Evolutionary conservation across 257 asterid genomes (phyloP).

Genomic region (Solanum infundibuliforme): DNA sequence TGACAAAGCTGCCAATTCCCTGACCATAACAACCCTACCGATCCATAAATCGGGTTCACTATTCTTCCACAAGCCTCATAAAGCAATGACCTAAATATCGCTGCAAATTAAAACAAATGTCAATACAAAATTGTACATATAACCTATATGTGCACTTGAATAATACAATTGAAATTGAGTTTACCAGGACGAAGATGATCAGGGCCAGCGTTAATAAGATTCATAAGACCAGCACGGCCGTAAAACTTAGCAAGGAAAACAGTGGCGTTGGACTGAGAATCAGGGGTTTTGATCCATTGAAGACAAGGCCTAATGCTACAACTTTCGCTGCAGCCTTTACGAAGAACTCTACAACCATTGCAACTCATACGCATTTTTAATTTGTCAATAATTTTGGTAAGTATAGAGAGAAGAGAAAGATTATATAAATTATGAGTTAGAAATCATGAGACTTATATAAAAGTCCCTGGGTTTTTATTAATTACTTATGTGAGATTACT

Average conservation of each 20-base stretch:
- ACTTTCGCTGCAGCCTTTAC: slow-evolving; percentile 72
- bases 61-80: slow-evolving; percentile 89
- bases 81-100: slow-evolving; percentile 55
- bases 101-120: slow-evolving; percentile 19
- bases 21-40: slow-evolving; percentile 73
- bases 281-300: slow-evolving; percentile 59
- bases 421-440: background rate
- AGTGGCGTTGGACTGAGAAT: slow-evolving; percentile 76
- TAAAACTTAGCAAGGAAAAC: slow-evolving; percentile 80
- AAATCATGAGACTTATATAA: background rate
- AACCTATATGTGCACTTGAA: background rate
- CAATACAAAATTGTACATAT: background rate
- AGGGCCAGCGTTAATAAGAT: slow-evolving; percentile 73
- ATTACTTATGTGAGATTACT: background rate
- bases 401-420: background rate
- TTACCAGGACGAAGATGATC: slow-evolving; percentile 67
- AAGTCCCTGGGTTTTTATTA: background rate
- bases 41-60: slow-evolving; percentile 72
- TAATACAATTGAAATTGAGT: background rate
- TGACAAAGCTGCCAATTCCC: slow-evolving; percentile 85
- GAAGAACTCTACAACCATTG: slow-evolving; percentile 75
- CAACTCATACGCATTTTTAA: slow-evolving; percentile 65
- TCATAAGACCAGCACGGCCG: slow-evolving; percentile 86
- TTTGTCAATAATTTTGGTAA: background rate
- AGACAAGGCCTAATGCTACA: slow-evolving; percentile 72